phyloP scores from a whole-genome alignment of 2,329 filamentous ascomycete genomes.

The Pseudogymnoascus sp. region DNA sequence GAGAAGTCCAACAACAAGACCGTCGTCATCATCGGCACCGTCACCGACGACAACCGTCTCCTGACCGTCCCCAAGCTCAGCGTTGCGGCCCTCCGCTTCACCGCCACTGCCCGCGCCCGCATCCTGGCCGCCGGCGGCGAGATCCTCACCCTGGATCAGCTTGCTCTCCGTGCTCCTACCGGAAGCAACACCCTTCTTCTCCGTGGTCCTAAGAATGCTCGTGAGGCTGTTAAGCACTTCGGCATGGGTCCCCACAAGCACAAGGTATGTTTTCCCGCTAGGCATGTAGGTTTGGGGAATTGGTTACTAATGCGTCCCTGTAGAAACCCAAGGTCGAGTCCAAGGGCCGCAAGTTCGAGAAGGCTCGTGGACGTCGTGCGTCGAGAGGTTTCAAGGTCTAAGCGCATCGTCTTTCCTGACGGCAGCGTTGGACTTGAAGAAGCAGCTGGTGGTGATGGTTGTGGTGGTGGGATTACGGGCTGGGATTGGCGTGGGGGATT shows the following conservation, averaged over 20 bases:
- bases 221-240: slow-evolving; percentile 99
- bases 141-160: slow-evolving; percentile 91
- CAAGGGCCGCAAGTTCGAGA: slow-evolving; percentile 99
- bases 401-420: slow-evolving; percentile 29
- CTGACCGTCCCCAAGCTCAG: slow-evolving; percentile 85
- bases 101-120: slow-evolving; percentile 87
- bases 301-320: slow-evolving; percentile 31
- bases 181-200: slow-evolving; percentile 96
- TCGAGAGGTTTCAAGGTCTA: slow-evolving; percentile 99
- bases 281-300: too few species aligned
- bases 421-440: neutral
- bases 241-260: slow-evolving; percentile 95
- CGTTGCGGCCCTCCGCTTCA: slow-evolving; percentile 93
- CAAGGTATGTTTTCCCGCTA: slow-evolving; percentile 77
- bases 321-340: slow-evolving; percentile 94
- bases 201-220: slow-evolving; percentile 94
- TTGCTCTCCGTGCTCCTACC: slow-evolving; percentile 89
- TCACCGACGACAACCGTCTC: slow-evolving; percentile 97
- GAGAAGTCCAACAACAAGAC: slow-evolving; percentile 67
- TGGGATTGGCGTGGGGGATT: neutral
- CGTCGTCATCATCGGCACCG: slow-evolving; percentile 85
- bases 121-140: slow-evolving; percentile 92
- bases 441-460: neutral
- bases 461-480: neutral
- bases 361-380: slow-evolving; percentile 95